Evolutionary conservation across 2,329 filamentous ascomycete genomes (phyloP).

Genomic region (Alternaria sp.): DNA sequence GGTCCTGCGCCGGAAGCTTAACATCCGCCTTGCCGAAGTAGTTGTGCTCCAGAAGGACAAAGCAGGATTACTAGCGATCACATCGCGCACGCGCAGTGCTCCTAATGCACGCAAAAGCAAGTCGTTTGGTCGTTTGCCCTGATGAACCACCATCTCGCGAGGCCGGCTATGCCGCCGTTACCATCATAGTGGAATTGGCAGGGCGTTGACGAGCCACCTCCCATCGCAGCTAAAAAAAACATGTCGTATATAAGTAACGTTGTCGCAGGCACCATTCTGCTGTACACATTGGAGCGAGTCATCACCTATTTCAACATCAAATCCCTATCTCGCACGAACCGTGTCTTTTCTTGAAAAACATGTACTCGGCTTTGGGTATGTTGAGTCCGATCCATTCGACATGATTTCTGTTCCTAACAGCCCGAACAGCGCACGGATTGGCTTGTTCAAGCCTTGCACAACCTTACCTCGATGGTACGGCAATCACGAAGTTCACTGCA

Average conservation of each 20-base stretch:
- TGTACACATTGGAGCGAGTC: neutral
- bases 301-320: neutral
- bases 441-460: neutral
- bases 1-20: neutral
- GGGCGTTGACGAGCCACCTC: neutral
- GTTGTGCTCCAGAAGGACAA: neutral
- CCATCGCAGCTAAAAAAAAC: neutral
- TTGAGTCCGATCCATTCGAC: neutral
- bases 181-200: neutral
- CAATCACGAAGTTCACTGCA: neutral
- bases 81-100: too few species aligned
- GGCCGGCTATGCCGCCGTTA: neutral
- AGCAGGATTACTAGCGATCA: neutral
- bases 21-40: neutral
- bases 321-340: neutral
- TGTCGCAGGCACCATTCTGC: neutral
- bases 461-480: neutral
- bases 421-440: neutral
- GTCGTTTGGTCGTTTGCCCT: neutral
- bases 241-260: neutral
- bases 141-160: neutral
- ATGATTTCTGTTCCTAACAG: neutral
- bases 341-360: neutral
- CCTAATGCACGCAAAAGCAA: too few species aligned
- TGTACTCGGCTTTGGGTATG: neutral